Evolutionary conservation across 2,329 filamentous ascomycete genomes (phyloP).

Genomic region (Neopestalotiopsis sp.): DNA sequence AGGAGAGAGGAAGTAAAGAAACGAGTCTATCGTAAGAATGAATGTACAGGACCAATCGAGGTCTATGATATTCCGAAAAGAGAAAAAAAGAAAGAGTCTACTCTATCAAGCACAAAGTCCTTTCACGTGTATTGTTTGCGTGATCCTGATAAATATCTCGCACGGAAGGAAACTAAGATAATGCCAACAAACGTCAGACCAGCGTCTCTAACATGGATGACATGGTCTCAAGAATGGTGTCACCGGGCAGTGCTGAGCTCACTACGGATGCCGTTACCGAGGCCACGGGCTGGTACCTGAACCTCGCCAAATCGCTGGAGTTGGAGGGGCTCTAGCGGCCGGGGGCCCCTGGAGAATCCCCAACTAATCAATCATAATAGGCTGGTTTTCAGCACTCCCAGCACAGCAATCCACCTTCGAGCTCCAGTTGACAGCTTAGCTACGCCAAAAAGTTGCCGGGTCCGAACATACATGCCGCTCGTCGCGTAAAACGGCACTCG

Average conservation of each 20-base stretch:
- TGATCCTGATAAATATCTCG: background rate
- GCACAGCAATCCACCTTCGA: background rate
- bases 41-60: background rate
- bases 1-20: background rate
- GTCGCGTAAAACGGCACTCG: background rate
- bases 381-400: background rate
- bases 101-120: background rate
- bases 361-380: background rate
- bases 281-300: background rate
- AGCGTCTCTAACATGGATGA: constrained; percentile 3
- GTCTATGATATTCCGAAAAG: background rate
- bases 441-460: background rate
- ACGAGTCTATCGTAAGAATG: background rate
- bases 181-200: constrained; percentile 8
- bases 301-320: background rate
- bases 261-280: background rate
- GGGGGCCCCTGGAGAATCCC: background rate
- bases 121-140: background rate
- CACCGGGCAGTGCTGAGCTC: background rate
- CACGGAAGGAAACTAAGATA: constrained; percentile 6
- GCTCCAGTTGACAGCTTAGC: background rate
- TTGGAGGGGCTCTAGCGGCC: background rate
- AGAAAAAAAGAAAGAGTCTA: background rate
- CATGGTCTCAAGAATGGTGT: background rate
- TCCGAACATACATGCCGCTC: background rate